A percentile compares a stretch with the other conserved stretches of the same genome.
phyloP scores from a whole-genome alignment of 164 flowering plant species.

The Aristolochia fimbriata region DNA sequence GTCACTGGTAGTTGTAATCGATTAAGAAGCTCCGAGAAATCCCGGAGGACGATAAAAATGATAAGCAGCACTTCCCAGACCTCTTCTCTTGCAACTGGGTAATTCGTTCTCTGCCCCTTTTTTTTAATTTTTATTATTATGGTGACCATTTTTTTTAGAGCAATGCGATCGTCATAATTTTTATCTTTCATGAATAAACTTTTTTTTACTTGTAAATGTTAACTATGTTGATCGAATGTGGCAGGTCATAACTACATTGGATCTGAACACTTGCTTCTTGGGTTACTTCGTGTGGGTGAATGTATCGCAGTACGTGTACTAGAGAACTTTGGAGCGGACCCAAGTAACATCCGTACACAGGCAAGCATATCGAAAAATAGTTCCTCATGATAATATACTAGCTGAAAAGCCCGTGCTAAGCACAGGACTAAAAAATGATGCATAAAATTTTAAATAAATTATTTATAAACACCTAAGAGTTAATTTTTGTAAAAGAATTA shows the following conservation, averaged over 20 bases:
- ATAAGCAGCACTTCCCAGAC: slow-evolving; percentile 16
- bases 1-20: slow-evolving; percentile 23
- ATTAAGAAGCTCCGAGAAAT: slow-evolving; percentile 27
- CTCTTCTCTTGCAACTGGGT: slow-evolving; percentile 45
- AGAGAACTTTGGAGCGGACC: slow-evolving; percentile 92
- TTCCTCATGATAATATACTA: not conserved
- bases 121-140: no score
- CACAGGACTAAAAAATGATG: no score
- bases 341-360: slow-evolving; percentile 88
- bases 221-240: no score
- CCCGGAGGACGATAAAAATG: slow-evolving; percentile 37
- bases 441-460: no score
- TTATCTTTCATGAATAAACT: no score
- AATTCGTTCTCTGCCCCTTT: slow-evolving; percentile 2
- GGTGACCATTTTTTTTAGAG: no score
- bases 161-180: no score
- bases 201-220: no score
- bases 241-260: slow-evolving; percentile 94
- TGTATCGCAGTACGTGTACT: slow-evolving; percentile 96
- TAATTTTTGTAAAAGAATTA: no score
- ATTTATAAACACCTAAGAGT: no score
- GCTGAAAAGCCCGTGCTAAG: no score
- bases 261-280: slow-evolving; percentile 90
- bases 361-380: slow-evolving; percentile 19
- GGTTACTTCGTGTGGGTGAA: slow-evolving; percentile 93